Percentiles rank a stretch among this genome's conserved stretches.
Conservation (phyloP, 768 basidiomycete species). For the Tulasnella sp. region DNA sequence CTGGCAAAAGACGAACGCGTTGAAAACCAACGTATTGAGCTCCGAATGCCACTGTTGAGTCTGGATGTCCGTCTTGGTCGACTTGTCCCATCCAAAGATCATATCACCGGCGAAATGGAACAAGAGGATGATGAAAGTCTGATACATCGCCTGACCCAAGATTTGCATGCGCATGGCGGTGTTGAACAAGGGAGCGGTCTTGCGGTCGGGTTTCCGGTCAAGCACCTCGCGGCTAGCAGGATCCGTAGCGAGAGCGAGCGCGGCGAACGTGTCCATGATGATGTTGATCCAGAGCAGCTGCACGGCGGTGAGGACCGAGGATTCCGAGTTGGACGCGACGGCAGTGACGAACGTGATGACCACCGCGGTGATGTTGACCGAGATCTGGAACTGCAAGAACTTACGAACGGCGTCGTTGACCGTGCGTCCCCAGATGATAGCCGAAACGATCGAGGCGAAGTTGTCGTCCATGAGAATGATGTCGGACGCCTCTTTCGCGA, state of each 20-base stretch:
- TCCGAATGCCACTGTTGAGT: constrained; percentile 33
- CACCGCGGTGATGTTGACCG: constrained; percentile 92
- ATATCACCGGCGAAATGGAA: constrained; percentile 74
- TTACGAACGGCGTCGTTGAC: constrained; percentile 97
- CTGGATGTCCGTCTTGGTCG: constrained; percentile 20
- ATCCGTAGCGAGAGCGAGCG: constrained; percentile 93
- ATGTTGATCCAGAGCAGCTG: constrained; percentile 98
- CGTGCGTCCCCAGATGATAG: constrained; percentile 98
- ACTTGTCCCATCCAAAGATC: constrained; percentile 49
- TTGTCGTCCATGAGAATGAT: constrained; percentile 98
- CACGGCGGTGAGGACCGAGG: constrained; percentile 86
- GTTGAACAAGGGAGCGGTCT: constrained; percentile 78
- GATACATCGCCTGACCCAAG: constrained; percentile 76
- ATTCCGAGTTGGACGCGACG: constrained; percentile 61
- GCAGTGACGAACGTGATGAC: constrained; percentile 87
- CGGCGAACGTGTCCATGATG: constrained; percentile 98
- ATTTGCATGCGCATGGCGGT: constrained; percentile 98
- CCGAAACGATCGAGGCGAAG: constrained; percentile 90
- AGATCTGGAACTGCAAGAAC: constrained; percentile 93
- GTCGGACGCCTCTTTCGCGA: constrained; percentile 97
- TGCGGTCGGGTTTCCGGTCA: constrained; percentile 83
- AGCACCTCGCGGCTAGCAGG: constrained; percentile 73
- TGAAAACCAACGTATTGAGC: constrained; percentile 87
- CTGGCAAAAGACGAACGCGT: constrained; percentile 95
- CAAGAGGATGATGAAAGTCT: constrained; percentile 68